Evolutionary conservation across 2,329 filamentous ascomycete genomes (phyloP).

Genomic region (Clonostachys byssicola): DNA sequence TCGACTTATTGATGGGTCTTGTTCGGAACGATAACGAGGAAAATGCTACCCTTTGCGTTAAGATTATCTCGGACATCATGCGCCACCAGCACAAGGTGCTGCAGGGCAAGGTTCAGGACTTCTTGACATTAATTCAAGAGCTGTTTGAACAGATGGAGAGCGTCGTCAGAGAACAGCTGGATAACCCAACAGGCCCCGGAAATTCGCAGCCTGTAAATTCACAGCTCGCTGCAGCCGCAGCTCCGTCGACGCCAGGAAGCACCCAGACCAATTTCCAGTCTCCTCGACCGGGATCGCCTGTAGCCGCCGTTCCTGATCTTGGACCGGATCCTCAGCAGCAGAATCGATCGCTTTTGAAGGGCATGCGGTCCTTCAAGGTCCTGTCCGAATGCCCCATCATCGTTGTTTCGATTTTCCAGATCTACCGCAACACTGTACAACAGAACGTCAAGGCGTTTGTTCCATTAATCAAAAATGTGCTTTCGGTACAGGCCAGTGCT

Average conservation of each 20-base stretch:
- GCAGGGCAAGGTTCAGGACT: slow-evolving; percentile 75
- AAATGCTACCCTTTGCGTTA: slow-evolving; percentile 96
- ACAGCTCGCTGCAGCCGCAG: slow-evolving; percentile 32
- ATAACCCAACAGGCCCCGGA: slow-evolving; percentile 56
- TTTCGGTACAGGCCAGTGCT: slow-evolving; percentile 84
- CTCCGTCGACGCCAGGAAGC: slow-evolving; percentile 63
- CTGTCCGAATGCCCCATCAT: slow-evolving; percentile 97
- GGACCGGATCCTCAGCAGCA: slow-evolving; percentile 79
- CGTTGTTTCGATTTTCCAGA: slow-evolving; percentile 96
- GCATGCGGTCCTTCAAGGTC: slow-evolving; percentile 99
- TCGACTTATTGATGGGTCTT: slow-evolving; percentile 84
- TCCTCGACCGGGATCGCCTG: slow-evolving; percentile 84
- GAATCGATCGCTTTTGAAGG: slow-evolving; percentile 76
- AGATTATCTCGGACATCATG: slow-evolving; percentile 96
- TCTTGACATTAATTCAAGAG: slow-evolving; percentile 88
- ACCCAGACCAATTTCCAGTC: slow-evolving; percentile 76
- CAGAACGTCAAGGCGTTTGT: slow-evolving; percentile 90
- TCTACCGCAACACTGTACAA: slow-evolving; percentile 74
- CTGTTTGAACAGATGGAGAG: slow-evolving; percentile 94
- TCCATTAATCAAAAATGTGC: slow-evolving; percentile 85
- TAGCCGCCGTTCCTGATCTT: slow-evolving; percentile 76
- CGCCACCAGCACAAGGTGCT: slow-evolving; percentile 86
- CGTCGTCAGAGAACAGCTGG: slow-evolving; percentile 92
- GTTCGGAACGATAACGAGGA: slow-evolving; percentile 95
- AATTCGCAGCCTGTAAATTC: slow-evolving; percentile 32